Evolutionary conservation across 2,329 filamentous ascomycete species (phyloP), one percentile per base, ranked within the genome.

Genomic region (Alternaria sp.): DNA sequence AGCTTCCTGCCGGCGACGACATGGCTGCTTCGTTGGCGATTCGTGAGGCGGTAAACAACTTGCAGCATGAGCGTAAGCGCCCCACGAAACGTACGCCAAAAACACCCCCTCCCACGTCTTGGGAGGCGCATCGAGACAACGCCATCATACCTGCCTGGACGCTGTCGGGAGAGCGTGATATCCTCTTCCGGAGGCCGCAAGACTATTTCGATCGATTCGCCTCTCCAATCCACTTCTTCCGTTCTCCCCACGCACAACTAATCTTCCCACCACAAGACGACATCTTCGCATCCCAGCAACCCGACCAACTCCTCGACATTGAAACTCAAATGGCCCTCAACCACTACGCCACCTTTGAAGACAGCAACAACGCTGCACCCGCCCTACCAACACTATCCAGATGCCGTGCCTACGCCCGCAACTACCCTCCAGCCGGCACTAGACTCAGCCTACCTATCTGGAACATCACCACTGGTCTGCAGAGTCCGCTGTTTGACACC

Each of bases 191-290:
- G 9, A 78, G 73, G 42, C 73, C 78, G 10, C 77, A 79, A 39
- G 69, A 79, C 51, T 82, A 77, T 57, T 82, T 82, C 55, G 82
- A 84, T 63, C 78, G 80, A 3, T 84, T 84, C 62, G 81, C 80
- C 1, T 83, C 81, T 5, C 81, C 82, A 3, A 72, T 81, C 3
- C 77, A 82, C 41, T 83, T 83, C 71, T 83, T 84, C 59, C 80
- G 82, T 48, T 81, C 81, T 1, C 73, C 81, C 5, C 70, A 72
- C 36, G 71, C 66, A 13, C 63, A 72, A 21, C 55, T 76, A 21
- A 21, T 71, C 11, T 65, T 62, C 45, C 70, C 74, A 10, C 62
- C 65, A 9, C 51, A 62, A 11, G 72, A 73, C 26, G 63, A 77
- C 34, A 34, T 56, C 6, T 52, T 67, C n/a, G 70, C 74, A n/a